A percentile compares a stretch with the other conserved stretches of the same genome.
Conservation (phyloP, 306 rosid species). For the Acacia confusa region DNA sequence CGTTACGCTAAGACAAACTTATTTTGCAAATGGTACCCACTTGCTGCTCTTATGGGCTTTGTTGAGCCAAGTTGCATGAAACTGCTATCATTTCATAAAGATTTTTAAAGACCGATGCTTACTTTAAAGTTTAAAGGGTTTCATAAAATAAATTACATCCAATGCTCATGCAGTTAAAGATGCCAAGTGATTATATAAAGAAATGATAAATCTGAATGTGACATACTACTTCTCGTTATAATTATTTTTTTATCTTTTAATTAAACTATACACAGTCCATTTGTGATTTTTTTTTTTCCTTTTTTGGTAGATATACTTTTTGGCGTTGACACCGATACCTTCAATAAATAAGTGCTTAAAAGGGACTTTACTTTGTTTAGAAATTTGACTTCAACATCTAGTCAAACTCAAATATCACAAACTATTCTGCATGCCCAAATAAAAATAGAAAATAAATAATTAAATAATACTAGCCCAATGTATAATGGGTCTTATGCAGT, state of each 20-base stretch:
- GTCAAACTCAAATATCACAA: background rate
- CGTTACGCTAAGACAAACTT: background rate
- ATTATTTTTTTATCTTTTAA: background rate
- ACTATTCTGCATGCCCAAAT: constrained; percentile 14
- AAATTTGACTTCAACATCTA: background rate
- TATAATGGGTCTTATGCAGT: background rate
- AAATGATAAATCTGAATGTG: background rate
- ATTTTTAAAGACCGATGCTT: background rate
- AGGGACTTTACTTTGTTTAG: background rate
- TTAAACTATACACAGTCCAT: background rate
- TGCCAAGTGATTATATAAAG: background rate
- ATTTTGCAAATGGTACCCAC: background rate
- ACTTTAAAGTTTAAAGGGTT: background rate
- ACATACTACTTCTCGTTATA: background rate
- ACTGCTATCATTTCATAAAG: background rate
- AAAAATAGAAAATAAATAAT: no score
- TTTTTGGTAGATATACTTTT: background rate
- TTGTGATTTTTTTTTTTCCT: background rate
- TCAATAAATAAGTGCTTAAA: background rate
- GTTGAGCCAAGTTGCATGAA: background rate
- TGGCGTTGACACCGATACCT: background rate
- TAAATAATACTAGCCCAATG: background rate
- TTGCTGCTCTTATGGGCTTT: background rate
- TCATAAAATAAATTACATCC: background rate
- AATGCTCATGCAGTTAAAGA: background rate